Conservation (phyloP, 768 basidiomycete species). For the Galerina sulciceps region DNA sequence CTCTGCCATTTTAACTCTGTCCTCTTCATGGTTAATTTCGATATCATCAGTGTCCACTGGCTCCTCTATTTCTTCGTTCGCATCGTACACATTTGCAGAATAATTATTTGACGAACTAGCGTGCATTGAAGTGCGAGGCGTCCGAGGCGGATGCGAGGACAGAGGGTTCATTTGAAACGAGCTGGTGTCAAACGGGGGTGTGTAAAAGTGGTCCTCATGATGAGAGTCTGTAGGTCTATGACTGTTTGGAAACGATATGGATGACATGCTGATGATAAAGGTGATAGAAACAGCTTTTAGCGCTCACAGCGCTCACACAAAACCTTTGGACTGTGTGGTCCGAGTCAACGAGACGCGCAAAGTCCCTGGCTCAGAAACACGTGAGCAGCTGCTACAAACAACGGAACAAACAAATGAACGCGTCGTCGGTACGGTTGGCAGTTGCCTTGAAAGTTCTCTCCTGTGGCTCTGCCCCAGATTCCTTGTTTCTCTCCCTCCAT, state of each 20-base stretch:
- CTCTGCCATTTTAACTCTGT: constrained; percentile 45
- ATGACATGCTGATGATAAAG: constrained; percentile 53
- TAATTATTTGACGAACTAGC: constrained; percentile 40
- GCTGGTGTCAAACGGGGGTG: constrained; percentile 60
- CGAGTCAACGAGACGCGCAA: constrained; percentile 9
- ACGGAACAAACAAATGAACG: constrained; percentile 21
- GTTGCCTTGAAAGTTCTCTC: neutral
- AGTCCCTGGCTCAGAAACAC: constrained; percentile 10
- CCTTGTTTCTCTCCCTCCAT: constrained; percentile 10
- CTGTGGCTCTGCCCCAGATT: neutral
- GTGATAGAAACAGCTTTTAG: neutral
- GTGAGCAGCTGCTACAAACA: constrained; percentile 18
- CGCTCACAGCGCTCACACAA: constrained; percentile 1
- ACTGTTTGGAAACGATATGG: constrained; percentile 62
- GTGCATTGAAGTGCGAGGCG: constrained; percentile 61
- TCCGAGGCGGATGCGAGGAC: constrained; percentile 78
- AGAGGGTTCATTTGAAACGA: constrained; percentile 85
- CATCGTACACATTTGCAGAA: constrained; percentile 47
- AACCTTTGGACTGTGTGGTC: neutral
- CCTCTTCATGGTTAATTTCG: constrained; percentile 56
- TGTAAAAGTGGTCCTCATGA: constrained; percentile 56
- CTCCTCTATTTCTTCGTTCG: constrained; percentile 43
- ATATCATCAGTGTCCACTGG: constrained; percentile 43
- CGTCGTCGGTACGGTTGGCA: constrained; percentile 7
- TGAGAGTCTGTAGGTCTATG: constrained; percentile 41